A percentile compares a stretch with the other conserved stretches of the same genome.
Conservation (phyloP, 176 grass and related monocot genomes). For the Pharus latifolius region DNA sequence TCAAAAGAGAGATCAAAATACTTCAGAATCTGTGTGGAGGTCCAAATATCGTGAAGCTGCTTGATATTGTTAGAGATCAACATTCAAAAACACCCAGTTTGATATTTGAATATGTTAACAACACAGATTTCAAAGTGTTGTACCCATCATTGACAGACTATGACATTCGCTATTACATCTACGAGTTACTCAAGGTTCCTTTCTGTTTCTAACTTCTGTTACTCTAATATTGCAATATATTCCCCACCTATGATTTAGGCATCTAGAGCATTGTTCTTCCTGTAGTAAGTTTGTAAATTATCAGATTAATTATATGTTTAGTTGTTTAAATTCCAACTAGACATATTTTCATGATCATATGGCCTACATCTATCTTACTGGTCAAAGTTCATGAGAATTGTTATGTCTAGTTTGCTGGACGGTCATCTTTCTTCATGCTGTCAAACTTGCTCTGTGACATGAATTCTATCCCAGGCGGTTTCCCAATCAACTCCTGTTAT, state of each 20-base stretch:
- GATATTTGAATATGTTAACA: conserved; percentile 97
- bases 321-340: not conserved
- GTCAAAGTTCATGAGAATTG: no score
- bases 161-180: conserved; percentile 97
- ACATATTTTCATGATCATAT: conserved; percentile 23
- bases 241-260: not conserved
- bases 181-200: conserved; percentile 85
- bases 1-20: conserved; percentile 99
- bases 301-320: not conserved
- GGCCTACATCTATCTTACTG: conserved; percentile 25
- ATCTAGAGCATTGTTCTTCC: not conserved
- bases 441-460: no score
- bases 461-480: no score
- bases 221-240: not conserved
- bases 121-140: conserved; percentile 93
- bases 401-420: no score
- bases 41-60: conserved; percentile 84
- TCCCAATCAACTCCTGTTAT: no score
- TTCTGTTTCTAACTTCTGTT: conserved; percentile 1
- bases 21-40: conserved; percentile 98
- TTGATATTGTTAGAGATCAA: conserved; percentile 94
- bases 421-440: no score
- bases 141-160: conserved; percentile 97
- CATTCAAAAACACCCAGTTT: conserved; percentile 95
- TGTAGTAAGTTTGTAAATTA: not conserved